A percentile compares a stretch with the other conserved stretches of the same genome.
Conservation (phyloP, 23 red algal genomes). For the Pyropia yezoensis region DNA sequence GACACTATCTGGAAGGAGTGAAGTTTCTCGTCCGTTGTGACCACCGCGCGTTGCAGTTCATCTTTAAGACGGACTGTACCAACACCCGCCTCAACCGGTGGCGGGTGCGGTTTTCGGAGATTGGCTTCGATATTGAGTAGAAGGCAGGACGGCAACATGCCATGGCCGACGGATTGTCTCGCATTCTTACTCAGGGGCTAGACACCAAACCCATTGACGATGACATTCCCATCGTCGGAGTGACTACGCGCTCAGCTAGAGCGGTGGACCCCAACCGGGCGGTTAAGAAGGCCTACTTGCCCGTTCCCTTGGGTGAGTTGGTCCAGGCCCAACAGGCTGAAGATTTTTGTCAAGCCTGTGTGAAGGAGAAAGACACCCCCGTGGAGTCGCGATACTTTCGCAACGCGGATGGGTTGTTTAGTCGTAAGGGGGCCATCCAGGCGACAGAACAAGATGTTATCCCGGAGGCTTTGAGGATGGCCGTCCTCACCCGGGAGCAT, state of each 20-base stretch:
- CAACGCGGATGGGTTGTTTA: constrained; percentile 1
- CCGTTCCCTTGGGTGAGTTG: constrained; percentile 4
- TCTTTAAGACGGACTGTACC: constrained; percentile 10
- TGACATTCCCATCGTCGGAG: no score
- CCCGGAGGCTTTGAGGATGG: not conserved
- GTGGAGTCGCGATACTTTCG: no score
- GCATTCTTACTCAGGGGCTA: no score
- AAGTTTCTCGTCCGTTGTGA: no score
- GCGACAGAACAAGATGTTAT: constrained; percentile 11
- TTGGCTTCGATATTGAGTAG: constrained; percentile 8
- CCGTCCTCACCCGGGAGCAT: constrained; percentile 3
- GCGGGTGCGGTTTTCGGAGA: constrained; percentile 13
- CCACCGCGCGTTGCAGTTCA: no score
- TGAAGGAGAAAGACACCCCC: no score
- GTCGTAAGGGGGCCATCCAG: not conserved
- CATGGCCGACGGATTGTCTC: constrained; percentile 9
- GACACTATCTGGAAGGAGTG: no score
- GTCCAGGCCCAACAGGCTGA: no score
- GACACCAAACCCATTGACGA: no score
- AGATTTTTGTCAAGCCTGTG: no score
- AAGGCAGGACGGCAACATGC: constrained; percentile 13
- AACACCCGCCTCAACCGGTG: constrained; percentile 1
- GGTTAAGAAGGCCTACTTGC: not conserved
- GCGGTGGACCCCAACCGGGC: not conserved
- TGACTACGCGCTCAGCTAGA: no score